Evolutionary conservation across 164 flowering plant genomes (phyloP), one percentile per base, ranked within the genome.

Genomic region (Cinnamomum chago): DNA sequence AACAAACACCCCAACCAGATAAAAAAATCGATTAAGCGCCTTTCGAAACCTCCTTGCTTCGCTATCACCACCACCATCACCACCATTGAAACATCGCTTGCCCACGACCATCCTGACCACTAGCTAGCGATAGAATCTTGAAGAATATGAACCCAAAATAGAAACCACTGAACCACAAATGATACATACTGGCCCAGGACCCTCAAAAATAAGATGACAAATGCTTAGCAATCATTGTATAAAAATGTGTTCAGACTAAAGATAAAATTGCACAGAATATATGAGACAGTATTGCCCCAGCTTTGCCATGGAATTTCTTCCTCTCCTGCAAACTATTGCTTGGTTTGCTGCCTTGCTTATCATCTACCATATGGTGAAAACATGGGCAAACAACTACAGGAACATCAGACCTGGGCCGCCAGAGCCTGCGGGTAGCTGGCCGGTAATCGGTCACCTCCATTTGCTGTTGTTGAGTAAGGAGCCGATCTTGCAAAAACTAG

Each of bases 71-170:
- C 1, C 40, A 2, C 50, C 50, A 28, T 0, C 1, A 67, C 70
- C 73, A 40, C 4, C 33, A 1, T 72, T 75, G 11, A 50, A 79
- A 47, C 76, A 83, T 28, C 85, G 50, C 73, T 85, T 85, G 73
- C 87, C 86, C 2, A 83, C 82, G 2, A 83, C 55, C 86, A 85
- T 83, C 73, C 83, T 84, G 77, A 78, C 75, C 14, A 87, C 73
- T 3, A 68, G n/a, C 47, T 35, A 7, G 47, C 47, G 47, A 6
- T 35, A 7, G 47, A 35, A 35, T 35, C 47, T 6, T 0, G 47
- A 35, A 35, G 47, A 35, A 6, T 35, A 35, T 35, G 7, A 35
- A 35, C 10, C 47, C 47, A 35, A 7, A 35, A 35, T 35, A 35
- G 47, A 35, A 35, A 35, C 9, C 10, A 35, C 47, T 35, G 47